Evolutionary conservation across 2,329 filamentous ascomycete genomes (phyloP).

Genomic region (Curvularia sp.): DNA sequence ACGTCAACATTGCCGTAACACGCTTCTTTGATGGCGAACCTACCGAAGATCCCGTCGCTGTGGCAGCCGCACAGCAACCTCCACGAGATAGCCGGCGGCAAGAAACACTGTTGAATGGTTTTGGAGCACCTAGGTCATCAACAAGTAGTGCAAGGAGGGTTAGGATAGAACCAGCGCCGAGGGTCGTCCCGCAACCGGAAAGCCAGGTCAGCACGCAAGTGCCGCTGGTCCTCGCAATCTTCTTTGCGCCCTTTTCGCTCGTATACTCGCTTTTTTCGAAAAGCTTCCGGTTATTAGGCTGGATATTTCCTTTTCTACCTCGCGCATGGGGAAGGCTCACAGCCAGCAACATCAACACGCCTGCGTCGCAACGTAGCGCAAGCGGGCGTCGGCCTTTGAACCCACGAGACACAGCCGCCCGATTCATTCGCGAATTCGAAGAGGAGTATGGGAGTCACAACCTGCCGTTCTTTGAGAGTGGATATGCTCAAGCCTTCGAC

Average conservation of each 20-base stretch:
- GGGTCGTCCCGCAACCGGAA: conserved; percentile 79
- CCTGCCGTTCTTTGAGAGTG: conserved; percentile 83
- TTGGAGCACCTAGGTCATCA: conserved; percentile 45
- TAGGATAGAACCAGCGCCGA: conserved; percentile 73
- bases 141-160: conserved; percentile 39
- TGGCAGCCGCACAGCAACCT: conserved; percentile 69
- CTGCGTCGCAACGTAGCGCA: conserved; percentile 63
- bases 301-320: conserved; percentile 82
- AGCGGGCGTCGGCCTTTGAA: conserved; percentile 77
- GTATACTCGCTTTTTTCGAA: conserved; percentile 75
- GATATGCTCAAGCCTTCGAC: conserved; percentile 91
- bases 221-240: conserved; percentile 76
- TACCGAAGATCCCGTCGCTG: conserved; percentile 74
- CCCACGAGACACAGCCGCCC: conserved; percentile 84
- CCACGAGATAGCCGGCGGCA: conserved; percentile 68
- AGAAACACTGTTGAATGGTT: conserved; percentile 72
- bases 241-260: conserved; percentile 82
- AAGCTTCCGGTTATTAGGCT: conserved; percentile 75
- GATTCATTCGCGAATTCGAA: conserved; percentile 92
- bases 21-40: conserved; percentile 98
- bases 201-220: conserved; percentile 71
- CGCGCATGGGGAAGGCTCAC: conserved; percentile 63
- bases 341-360: conserved; percentile 52
- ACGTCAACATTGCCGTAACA: conserved; percentile 93
- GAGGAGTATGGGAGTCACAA: conserved; percentile 82